Evolutionary conservation across 768 basidiomycete species (phyloP).

Genomic region (Psilocybe sp.): DNA sequence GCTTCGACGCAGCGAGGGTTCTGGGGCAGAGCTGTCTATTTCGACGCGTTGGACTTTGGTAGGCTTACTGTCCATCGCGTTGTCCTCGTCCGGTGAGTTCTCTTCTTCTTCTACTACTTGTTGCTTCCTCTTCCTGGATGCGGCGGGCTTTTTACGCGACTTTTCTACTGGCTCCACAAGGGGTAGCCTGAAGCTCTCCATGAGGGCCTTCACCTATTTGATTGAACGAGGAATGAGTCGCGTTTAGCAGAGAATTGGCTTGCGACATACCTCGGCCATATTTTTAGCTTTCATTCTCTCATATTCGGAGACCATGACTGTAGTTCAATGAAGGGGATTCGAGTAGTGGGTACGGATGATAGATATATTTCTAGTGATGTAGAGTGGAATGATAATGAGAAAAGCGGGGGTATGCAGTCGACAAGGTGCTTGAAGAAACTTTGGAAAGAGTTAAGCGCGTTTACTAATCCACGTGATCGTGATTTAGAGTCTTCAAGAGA

Average conservation of each 20-base stretch:
- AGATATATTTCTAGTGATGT: too few relatives aligned
- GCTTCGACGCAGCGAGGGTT: conserved; percentile 55
- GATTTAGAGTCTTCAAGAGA: too few relatives aligned
- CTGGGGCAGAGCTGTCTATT: conserved; percentile 10
- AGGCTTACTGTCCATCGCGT: conserved; percentile 12
- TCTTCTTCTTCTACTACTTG: conserved; percentile 21
- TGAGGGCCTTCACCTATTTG: conserved; percentile 38
- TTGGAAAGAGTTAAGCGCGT: too few relatives aligned
- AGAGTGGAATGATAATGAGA: neutral
- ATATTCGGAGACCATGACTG: conserved; percentile 26
- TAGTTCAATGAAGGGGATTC: too few relatives aligned
- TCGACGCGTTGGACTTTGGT: conserved; percentile 32
- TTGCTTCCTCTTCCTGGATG: conserved; percentile 36
- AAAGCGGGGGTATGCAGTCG: too few relatives aligned
- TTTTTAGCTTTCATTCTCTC: conserved; percentile 19
- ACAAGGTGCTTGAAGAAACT: too few relatives aligned
- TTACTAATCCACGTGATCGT: too few relatives aligned
- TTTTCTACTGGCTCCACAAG: conserved; percentile 47
- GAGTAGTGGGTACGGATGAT: too few relatives aligned
- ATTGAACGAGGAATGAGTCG: neutral
- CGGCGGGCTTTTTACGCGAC: conserved; percentile 20
- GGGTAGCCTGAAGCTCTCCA: conserved; percentile 50
- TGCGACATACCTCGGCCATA: conserved; percentile 19
- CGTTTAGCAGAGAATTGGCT: conserved; percentile 17
- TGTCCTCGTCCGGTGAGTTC: conserved; percentile 7